Evolutionary conservation across 257 asterid species (phyloP).

Genomic region (Forsythia viridissima): DNA sequence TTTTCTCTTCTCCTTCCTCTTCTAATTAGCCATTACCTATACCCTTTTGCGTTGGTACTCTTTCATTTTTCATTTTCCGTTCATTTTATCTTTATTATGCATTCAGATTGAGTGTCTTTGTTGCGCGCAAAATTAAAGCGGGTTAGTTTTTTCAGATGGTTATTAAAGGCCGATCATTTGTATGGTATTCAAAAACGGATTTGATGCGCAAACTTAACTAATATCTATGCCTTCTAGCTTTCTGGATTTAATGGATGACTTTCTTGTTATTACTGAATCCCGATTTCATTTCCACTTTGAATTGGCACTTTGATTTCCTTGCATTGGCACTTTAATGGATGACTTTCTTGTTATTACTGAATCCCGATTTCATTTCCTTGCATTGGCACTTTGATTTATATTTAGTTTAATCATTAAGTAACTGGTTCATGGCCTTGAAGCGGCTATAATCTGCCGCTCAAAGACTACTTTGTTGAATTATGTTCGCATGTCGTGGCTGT

Average conservation of each 20-base stretch:
- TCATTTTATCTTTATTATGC: neutral
- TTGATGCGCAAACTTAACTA: neutral
- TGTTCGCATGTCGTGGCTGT: neutral
- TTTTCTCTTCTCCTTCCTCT: slow-evolving; percentile 52
- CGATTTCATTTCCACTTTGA: neutral
- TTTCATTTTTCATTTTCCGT: neutral
- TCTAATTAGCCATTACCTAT: slow-evolving; percentile 29
- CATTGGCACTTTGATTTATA: neutral
- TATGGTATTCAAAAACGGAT: neutral
- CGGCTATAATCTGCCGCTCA: neutral
- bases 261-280: neutral
- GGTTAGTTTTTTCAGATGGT: neutral
- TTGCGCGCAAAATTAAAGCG: neutral
- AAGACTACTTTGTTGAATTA: neutral
- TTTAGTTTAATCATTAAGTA: neutral
- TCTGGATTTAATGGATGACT: neutral
- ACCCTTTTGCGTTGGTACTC: slow-evolving; percentile 12
- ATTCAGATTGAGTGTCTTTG: too few relatives aligned
- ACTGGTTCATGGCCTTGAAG: neutral
- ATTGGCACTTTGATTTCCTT: too few relatives aligned
- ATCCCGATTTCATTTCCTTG: neutral
- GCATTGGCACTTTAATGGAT: neutral
- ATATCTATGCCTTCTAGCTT: neutral
- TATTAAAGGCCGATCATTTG: neutral
- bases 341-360: neutral